Evolutionary conservation across 2,329 filamentous ascomycete genomes (phyloP).

Genomic region (Akanthomyces lecanii): DNA sequence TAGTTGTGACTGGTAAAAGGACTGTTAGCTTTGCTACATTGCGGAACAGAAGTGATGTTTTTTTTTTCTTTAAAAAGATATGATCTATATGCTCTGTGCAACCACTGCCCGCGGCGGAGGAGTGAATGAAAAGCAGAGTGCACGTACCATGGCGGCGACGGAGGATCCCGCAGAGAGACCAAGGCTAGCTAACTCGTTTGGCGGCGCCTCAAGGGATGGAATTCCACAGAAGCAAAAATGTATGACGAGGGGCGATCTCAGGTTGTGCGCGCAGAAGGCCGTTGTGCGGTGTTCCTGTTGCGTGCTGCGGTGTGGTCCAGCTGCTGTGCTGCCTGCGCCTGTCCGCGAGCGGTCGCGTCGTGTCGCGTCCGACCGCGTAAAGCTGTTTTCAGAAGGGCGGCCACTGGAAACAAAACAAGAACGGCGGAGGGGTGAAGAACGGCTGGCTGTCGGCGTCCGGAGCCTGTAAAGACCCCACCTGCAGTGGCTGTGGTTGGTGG

Average conservation of each 20-base stretch:
- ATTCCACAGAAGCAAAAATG: background rate
- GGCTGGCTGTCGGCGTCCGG: background rate
- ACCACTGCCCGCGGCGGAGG: background rate
- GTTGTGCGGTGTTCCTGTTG: background rate
- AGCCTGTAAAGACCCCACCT: background rate
- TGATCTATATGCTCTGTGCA: no score
- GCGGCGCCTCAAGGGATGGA: background rate
- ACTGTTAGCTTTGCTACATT: constrained; percentile 48
- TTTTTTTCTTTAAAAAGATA: background rate
- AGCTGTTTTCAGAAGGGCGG: constrained; percentile 24
- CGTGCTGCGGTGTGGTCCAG: background rate
- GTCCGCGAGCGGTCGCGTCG: constrained; percentile 12
- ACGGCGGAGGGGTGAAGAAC: background rate
- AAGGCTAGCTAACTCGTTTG: background rate
- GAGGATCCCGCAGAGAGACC: background rate
- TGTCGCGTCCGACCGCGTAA: constrained; percentile 34
- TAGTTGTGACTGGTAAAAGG: constrained; percentile 65
- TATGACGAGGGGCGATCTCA: background rate
- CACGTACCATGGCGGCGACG: constrained; percentile 42
- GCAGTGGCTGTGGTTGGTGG: background rate
- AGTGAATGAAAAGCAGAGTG: background rate
- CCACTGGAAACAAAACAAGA: background rate
- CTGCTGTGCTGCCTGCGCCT: background rate
- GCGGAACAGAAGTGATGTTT: background rate
- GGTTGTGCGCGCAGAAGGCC: background rate